Percentiles rank a stretch among this genome's conserved stretches.
Conservation (phyloP, 352 stramenopile genomes). For the Globisporangium cederbergense region DNA sequence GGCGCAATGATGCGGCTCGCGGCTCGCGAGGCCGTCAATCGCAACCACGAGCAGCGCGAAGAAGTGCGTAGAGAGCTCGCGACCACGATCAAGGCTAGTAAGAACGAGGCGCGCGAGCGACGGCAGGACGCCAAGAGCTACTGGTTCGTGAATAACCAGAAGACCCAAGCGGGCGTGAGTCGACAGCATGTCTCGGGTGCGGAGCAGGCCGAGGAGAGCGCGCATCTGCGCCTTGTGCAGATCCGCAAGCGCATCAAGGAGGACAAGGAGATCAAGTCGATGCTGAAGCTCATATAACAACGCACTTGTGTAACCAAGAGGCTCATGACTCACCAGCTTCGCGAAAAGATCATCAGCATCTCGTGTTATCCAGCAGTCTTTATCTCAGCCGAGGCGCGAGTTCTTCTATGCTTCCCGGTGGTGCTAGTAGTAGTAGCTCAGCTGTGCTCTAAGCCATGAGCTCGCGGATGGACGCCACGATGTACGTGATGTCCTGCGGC, state of each 20-base stretch:
- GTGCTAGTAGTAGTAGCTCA: not conserved
- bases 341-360: too few species aligned
- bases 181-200: constrained; percentile 7
- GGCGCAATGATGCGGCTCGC: constrained; percentile 66
- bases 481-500: constrained; percentile 58
- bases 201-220: constrained; percentile 18
- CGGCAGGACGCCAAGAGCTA: constrained; percentile 67
- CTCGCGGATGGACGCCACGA: constrained; percentile 45
- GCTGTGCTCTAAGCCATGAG: constrained; percentile 35
- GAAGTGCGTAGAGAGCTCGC: constrained; percentile 26
- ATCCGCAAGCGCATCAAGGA: constrained; percentile 45
- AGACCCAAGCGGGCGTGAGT: constrained; percentile 29
- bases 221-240: constrained; percentile 19
- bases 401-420: not conserved
- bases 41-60: constrained; percentile 27
- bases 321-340: too few species aligned
- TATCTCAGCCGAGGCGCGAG: not conserved
- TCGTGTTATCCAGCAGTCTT: not conserved
- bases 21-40: constrained; percentile 40
- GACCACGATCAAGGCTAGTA: constrained; percentile 24
- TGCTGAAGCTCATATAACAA: constrained; percentile 54
- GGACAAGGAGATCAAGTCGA: constrained; percentile 67
- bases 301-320: too few species aligned
- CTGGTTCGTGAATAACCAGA: constrained; percentile 62
- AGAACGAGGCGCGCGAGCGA: constrained; percentile 32